Base-by-base conservation (phyloP, 2,329 filamentous ascomycete species). In the Verticillium albo-atrum region DNA sequence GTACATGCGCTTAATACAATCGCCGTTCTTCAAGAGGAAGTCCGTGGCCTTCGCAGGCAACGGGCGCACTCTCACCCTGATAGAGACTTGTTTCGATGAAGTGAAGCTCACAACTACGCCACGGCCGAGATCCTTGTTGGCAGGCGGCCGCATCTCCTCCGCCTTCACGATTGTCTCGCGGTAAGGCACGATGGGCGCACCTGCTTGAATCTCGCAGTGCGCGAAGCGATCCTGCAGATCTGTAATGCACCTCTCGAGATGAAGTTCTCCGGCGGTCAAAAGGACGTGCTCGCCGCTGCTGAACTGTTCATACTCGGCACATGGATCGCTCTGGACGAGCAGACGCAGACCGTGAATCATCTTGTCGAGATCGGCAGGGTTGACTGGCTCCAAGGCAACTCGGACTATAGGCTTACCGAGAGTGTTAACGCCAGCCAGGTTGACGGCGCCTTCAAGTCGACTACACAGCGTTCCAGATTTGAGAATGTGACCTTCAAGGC, bases 391-490 rank as follows among this genome's bases (percentile, higher is more conserved):
- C n/a, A 99, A 79, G 0, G 95, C 93, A 23, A 99, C 94, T 56
- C 95, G 89, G 6, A 99, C 95, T 63, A 99, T 99, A 1, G 95
- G 95, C 58, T 94, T 89, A 4, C 89, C 90, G 32, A 86, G 86
- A 74, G 93, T 87, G 58, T 78, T 82, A 17, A 98, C 87, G 63
- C 94, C 94, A 1, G 93, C 95, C 57, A 99, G 79, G 74, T 99
- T 99, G 66, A 96, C 87, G 6, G 91, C 88, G 17, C 95, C 95
- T 55, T 92, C 89, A 0, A 96, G 78, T 64, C 90, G 89, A 64
- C 91, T 96, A 77, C 92, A 97, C 3, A 99, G 80, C 0, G 95
- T 99, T 14, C 93, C 95, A 1, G 92, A 96, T 73, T 99, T 99
- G 58, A 99, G 82, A n/a, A 99, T 89, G 62, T 94, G 89, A 17